These are phyloP conservation scores for Ceratocystis cubensis DNA, from an alignment of 2,329 filamentous ascomycete species.

Conservation along the genomic window DNA sequence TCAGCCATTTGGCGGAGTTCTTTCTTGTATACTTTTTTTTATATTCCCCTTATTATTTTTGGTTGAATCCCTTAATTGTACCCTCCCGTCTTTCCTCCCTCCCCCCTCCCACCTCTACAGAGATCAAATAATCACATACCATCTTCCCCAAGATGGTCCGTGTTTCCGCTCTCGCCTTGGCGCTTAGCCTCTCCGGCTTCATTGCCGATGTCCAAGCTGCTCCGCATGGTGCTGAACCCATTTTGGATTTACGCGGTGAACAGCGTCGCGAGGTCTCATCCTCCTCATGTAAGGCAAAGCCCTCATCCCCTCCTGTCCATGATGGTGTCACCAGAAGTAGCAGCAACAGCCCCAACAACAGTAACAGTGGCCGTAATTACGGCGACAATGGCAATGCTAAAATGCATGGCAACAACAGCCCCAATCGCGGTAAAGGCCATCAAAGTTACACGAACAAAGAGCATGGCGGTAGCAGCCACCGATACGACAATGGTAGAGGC, in stretches of 20 bases:
- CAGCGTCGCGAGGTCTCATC: slow-evolving; percentile 1
- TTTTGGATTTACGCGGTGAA: neutral
- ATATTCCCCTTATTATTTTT: neutral
- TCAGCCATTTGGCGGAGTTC: neutral
- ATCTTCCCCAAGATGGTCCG: neutral
- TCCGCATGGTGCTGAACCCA: neutral
- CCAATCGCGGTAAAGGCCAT: neutral
- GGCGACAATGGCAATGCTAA: neutral
- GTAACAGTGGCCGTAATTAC: neutral
- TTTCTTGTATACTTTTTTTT: neutral
- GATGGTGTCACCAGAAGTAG: neutral
- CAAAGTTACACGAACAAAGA: neutral
- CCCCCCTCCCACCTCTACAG: neutral
- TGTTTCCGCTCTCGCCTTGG: slow-evolving; percentile 1
- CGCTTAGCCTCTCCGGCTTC: neutral
- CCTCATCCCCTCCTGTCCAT: slow-evolving; percentile 1
- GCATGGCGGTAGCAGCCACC: neutral
- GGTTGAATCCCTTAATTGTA: neutral
- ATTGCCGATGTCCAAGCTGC: slow-evolving; percentile 3
- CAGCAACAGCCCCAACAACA: neutral
- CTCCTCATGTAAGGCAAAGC: slow-evolving; percentile 10
- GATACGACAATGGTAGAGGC: neutral
- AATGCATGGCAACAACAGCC: no score
- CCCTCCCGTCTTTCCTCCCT: neutral
- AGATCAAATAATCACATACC: neutral